Percentiles rank a stretch among this genome's conserved stretches.
These are phyloP conservation scores for Priceomyces haplophilus DNA, from an alignment of 805 yeast genomes.

Conservation along the genomic window DNA sequence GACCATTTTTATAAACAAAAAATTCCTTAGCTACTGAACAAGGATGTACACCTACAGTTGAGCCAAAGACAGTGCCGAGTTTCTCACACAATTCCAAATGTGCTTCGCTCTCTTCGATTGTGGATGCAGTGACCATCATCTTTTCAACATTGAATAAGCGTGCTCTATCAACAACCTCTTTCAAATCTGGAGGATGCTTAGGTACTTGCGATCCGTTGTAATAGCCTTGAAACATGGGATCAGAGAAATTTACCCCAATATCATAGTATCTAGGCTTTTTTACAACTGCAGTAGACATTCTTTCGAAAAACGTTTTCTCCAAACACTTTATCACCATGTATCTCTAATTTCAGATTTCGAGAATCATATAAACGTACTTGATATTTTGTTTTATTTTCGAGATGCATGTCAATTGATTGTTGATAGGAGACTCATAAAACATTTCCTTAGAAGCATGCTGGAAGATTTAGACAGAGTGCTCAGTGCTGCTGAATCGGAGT, in stretches of 20 bases:
- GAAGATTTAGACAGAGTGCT: constrained; percentile 18
- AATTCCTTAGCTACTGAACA: constrained; percentile 63
- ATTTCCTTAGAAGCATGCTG: constrained; percentile 8
- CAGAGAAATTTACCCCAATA: constrained; percentile 75
- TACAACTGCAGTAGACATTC: constrained; percentile 1
- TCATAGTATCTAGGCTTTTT: constrained; percentile 46
- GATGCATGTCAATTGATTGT: too few relatives aligned
- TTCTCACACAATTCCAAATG: constrained; percentile 55
- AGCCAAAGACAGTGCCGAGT: constrained; percentile 36
- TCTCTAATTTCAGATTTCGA: not conserved
- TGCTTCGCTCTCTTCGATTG: constrained; percentile 60
- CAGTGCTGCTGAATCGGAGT: constrained; percentile 22
- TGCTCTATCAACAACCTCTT: constrained; percentile 65
- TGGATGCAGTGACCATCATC: constrained; percentile 82
- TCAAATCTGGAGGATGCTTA: constrained; percentile 66
- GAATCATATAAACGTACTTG: too few relatives aligned
- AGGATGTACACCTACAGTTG: constrained; percentile 96
- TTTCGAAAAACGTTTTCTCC: not conserved
- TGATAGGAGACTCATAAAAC: too few relatives aligned
- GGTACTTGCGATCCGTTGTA: constrained; percentile 60
- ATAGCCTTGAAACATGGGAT: constrained; percentile 78
- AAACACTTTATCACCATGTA: not conserved
- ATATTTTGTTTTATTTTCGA: too few relatives aligned
- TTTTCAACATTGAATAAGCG: constrained; percentile 58
- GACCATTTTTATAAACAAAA: constrained; percentile 20